Evolutionary conservation across 2,329 filamentous ascomycete genomes (phyloP).

Genomic region (Penicillium expansum): DNA sequence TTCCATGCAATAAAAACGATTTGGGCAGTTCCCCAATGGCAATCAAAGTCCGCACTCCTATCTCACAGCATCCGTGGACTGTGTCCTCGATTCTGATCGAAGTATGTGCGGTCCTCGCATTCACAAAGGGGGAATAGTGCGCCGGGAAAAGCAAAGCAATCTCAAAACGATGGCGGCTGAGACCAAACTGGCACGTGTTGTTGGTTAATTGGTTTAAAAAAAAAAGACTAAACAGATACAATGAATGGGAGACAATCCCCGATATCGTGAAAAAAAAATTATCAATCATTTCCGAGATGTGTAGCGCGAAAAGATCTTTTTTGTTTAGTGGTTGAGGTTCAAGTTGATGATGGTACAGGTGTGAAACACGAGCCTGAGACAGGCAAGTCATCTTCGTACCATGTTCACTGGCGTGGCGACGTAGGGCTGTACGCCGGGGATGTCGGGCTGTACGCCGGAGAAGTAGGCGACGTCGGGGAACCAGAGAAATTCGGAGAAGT

Average conservation of each 20-base stretch:
- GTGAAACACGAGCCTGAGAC: constrained; percentile 26
- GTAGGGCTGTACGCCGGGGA: constrained; percentile 45
- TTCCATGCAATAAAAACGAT: constrained; percentile 29
- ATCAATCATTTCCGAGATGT: constrained; percentile 40
- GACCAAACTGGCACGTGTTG: constrained; percentile 19
- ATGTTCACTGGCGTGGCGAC: constrained; percentile 44
- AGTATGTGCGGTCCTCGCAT: constrained; percentile 3
- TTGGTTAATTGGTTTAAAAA: constrained; percentile 5
- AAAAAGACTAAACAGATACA: constrained; percentile 33
- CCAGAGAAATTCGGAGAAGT: constrained; percentile 50
- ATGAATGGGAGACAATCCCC: constrained; percentile 27
- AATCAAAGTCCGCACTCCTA: neutral
- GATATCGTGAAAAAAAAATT: constrained; percentile 36
- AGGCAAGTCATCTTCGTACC: constrained; percentile 21
- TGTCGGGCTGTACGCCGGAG: constrained; percentile 45
- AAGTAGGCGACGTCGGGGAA: constrained; percentile 45
- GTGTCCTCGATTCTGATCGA: constrained; percentile 18
- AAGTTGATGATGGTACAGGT: constrained; percentile 41
- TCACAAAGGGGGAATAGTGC: neutral
- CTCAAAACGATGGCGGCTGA: constrained; percentile 27
- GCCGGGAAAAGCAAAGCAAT: constrained; percentile 29
- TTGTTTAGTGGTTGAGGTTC: constrained; percentile 30
- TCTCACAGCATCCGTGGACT: neutral
- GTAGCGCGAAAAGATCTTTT: constrained; percentile 39
- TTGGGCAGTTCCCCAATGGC: constrained; percentile 5